Conservation (phyloP, 2,329 filamentous ascomycete species). For the Akanthomyces dipterigenus region DNA sequence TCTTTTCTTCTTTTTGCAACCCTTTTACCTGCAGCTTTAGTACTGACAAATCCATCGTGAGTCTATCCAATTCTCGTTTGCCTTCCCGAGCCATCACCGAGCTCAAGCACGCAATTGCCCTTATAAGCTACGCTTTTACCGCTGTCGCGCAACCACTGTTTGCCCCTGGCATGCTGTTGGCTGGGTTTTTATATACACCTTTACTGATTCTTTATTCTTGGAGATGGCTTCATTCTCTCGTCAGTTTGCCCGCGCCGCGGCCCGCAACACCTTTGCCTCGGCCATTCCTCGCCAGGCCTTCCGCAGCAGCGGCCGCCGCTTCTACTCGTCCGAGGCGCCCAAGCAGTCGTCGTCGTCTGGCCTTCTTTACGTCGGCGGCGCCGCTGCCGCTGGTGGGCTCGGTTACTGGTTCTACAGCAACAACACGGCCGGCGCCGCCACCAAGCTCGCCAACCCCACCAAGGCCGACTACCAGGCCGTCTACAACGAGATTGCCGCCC, state of each 20-base stretch:
- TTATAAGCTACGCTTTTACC: background rate
- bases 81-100: background rate
- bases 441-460: slow-evolving; percentile 62
- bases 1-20: slow-evolving; percentile 10
- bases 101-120: background rate
- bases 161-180: no score
- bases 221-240: slow-evolving; percentile 40
- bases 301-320: slow-evolving; percentile 67
- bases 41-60: slow-evolving; percentile 4
- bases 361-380: slow-evolving; percentile 52
- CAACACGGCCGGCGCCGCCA: slow-evolving; percentile 39
- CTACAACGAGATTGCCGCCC: slow-evolving; percentile 77
- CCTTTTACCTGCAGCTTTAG: background rate
- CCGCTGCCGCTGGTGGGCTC: slow-evolving; percentile 54
- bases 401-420: slow-evolving; percentile 61
- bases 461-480: slow-evolving; percentile 92
- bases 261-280: slow-evolving; percentile 51
- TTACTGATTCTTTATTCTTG: background rate
- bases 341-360: slow-evolving; percentile 41
- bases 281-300: slow-evolving; percentile 59
- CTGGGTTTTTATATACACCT: background rate
- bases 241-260: slow-evolving; percentile 49
- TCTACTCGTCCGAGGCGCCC: slow-evolving; percentile 67
- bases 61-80: background rate
- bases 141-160: background rate